Evolutionary conservation across 31 red algal genomes (phyloP), one percentile per base, ranked within the genome.

Genomic region (Endocladia muricata): DNA sequence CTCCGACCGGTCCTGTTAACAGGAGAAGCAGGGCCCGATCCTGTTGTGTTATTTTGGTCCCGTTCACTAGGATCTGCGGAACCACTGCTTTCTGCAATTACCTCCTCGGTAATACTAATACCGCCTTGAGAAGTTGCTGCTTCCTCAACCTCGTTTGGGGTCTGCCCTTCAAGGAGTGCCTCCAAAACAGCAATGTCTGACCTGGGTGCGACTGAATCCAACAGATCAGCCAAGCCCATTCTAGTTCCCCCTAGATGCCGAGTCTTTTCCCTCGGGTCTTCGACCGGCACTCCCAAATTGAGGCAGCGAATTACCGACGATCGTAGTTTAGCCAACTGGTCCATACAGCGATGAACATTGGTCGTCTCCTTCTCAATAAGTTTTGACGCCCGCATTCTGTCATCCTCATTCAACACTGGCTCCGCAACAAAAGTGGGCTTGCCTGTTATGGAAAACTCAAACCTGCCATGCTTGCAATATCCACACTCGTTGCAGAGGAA

Each of bases 401-500:
- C 93, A 41, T 85, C 93, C 41, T 96, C 93, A 36, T 76, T 90
- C 13, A 39, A 22, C 0, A 96, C 73, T 4, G 60, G 71, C 44
- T 96, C 93, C 22, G 77, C 69, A 7, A 90, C 64, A 65, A 85
- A 82, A 26, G 93, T 85, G 21, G 86, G 78, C 36, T 59, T 76
- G 23, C 84, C 91, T n/a, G 57, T 65, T 5, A 94, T 65, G 5
- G 75, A 87, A 54, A 96, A 91, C 48, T 89, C 85, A 43, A 95
- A 95, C 8, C 84, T 28, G 5, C 85, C 93, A 47, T 95, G 85
- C 49, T 90, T 89, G 37, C 79, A 97, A 73, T 89, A 84, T 15
- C 94, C 89, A 76, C 94, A 97, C 60, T 97, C 94, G 61, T 87
- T 89, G 58, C 94, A 97, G 36, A 97, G 44, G 39, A 97, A 90